Conservation (phyloP, 345 rosid species). For the Dipteronia dyeriana region DNA sequence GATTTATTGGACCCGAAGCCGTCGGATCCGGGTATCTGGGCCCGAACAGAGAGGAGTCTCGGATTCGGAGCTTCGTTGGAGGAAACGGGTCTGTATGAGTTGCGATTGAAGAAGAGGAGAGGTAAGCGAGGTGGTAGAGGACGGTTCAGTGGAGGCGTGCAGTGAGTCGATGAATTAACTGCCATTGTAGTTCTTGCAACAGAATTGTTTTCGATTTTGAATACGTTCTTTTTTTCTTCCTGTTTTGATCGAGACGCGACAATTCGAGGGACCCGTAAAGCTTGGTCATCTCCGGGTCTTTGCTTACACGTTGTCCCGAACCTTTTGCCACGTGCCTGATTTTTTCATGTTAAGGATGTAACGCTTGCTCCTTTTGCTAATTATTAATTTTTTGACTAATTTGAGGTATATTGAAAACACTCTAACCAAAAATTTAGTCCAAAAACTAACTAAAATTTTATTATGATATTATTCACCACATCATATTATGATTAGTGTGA, state of each 20-base stretch:
- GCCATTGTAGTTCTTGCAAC: constrained; percentile 38
- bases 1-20: constrained; percentile 31
- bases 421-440: too few relatives aligned
- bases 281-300: neutral
- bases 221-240: neutral
- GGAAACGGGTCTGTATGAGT: constrained; percentile 27
- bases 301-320: neutral
- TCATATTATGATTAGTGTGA: too few relatives aligned
- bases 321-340: neutral
- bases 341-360: neutral
- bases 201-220: neutral
- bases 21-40: constrained; percentile 39
- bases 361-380: too few relatives aligned
- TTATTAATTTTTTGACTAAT: too few relatives aligned
- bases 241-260: too few relatives aligned
- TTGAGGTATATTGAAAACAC: too few relatives aligned
- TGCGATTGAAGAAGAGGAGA: constrained; percentile 29
- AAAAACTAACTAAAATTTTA: too few relatives aligned
- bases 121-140: constrained; percentile 30
- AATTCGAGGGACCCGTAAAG: neutral
- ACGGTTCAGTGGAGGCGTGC: constrained; percentile 37
- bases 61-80: constrained; percentile 29
- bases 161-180: constrained; percentile 38
- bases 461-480: too few relatives aligned
- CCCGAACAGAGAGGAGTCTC: constrained; percentile 47